Evolutionary conservation across 768 basidiomycete genomes (phyloP).

Genomic region (Kwoniella mangroviensis): DNA sequence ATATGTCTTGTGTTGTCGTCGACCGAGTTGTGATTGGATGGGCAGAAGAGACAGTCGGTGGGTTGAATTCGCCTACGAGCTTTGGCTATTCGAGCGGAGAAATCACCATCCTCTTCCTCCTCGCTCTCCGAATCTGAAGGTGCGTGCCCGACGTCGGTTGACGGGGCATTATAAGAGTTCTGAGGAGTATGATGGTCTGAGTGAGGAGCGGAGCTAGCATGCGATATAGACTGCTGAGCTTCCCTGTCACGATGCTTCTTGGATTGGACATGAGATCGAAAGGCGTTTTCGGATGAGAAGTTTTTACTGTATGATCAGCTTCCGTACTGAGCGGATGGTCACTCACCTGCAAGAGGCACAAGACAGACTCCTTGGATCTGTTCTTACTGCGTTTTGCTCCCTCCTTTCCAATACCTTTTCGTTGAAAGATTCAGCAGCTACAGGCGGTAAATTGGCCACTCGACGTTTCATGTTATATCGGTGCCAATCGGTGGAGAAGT

Average conservation of each 20-base stretch:
- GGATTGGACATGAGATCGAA: conserved; percentile 81
- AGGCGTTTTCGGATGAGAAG: conserved; percentile 88
- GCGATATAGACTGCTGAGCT: conserved; percentile 50
- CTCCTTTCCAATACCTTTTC: conserved; percentile 82
- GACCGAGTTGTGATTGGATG: conserved; percentile 62
- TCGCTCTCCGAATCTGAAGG: conserved; percentile 13
- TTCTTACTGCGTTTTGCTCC: conserved; percentile 72
- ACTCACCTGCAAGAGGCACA: conserved; percentile 87
- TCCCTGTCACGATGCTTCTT: conserved; percentile 87
- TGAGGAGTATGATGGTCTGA: neutral
- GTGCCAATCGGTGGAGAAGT: conserved; percentile 94
- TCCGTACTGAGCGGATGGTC: neutral
- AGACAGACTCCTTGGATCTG: conserved; percentile 64
- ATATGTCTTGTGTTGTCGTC: conserved; percentile 82
- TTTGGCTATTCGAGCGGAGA: conserved; percentile 46
- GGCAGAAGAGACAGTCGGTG: conserved; percentile 85
- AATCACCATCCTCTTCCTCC: conserved; percentile 31
- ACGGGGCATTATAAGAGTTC: neutral
- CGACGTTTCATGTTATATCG: conserved; percentile 97
- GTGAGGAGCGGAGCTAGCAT: neutral
- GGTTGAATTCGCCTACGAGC: conserved; percentile 63
- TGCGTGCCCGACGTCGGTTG: neutral
- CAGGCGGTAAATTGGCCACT: conserved; percentile 84
- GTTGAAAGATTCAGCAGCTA: conserved; percentile 76
- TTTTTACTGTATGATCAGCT: conserved; percentile 67